Percentiles rank a stretch among this genome's conserved stretches.
Evolutionary conservation across 345 rosid species (phyloP).

Genomic region (Hypericum androsaemum): DNA sequence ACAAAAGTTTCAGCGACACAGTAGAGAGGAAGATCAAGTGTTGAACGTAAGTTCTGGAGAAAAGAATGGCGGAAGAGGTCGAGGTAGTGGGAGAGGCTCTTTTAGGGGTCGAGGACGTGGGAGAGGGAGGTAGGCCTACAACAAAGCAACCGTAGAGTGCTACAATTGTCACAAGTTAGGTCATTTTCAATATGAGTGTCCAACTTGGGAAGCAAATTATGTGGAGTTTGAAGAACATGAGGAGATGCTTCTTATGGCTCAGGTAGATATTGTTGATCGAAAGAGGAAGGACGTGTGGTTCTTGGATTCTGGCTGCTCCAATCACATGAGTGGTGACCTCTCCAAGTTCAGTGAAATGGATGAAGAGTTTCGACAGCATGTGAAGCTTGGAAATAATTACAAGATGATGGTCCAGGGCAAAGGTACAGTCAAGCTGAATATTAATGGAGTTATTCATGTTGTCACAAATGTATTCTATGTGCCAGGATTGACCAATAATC

Average conservation of each 20-base stretch:
- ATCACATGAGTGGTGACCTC: conserved; percentile 1
- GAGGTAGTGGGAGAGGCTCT: no score
- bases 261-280: not conserved
- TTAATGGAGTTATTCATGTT: not conserved
- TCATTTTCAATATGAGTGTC: not conserved
- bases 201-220: not conserved
- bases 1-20: not conserved
- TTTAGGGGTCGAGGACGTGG: no score
- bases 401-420: not conserved
- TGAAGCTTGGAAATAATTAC: not conserved
- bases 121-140: no score
- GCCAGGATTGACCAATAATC: not conserved
- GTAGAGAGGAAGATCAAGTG: not conserved
- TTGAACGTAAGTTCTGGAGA: no score
- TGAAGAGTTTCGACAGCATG: not conserved
- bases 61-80: no score
- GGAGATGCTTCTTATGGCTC: not conserved
- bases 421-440: not conserved
- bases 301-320: not conserved
- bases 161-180: not conserved
- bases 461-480: not conserved
- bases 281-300: not conserved
- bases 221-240: not conserved
- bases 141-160: not conserved
- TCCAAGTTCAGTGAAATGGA: not conserved